These are phyloP conservation scores for Neoboletus subvelutipes DNA, from an alignment of 768 basidiomycete genomes.

Conservation along the genomic window DNA sequence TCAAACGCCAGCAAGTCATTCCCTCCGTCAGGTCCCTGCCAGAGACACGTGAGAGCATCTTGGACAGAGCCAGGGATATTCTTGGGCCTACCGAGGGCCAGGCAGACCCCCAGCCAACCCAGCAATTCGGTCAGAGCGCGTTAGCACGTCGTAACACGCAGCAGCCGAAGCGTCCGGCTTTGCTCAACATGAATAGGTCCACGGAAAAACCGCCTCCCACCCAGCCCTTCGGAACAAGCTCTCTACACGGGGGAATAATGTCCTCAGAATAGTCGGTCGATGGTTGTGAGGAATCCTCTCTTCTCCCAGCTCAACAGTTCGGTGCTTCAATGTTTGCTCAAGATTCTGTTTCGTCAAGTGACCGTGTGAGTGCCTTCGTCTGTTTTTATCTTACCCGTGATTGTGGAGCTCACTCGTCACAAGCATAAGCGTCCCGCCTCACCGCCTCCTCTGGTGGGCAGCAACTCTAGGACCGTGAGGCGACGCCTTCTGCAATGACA, in stretches of 20 bases:
- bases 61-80: conserved; percentile 38
- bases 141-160: conserved; percentile 19
- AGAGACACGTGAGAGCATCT: conserved; percentile 45
- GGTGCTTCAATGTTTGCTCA: conserved; percentile 23
- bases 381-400: not conserved
- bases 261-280: not conserved
- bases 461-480: conserved; percentile 9
- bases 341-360: not conserved
- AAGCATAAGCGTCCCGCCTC: conserved; percentile 18
- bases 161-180: not conserved
- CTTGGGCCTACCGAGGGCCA: conserved; percentile 21
- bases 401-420: conserved; percentile 4
- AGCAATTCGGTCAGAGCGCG: conserved; percentile 34
- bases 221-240: conserved; percentile 43
- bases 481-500: conserved; percentile 13
- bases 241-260: conserved; percentile 22
- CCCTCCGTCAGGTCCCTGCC: conserved; percentile 47
- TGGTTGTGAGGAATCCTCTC: not conserved
- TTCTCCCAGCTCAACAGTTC: not conserved
- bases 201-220: conserved; percentile 27
- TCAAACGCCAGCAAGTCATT: conserved; percentile 36
- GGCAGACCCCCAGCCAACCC: conserved; percentile 24
- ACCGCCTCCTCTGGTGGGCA: not conserved
- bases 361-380: conserved; percentile 11
- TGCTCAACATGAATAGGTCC: not conserved